phyloP scores from a whole-genome alignment of 2,329 filamentous ascomycete genomes.

The Dothiorella sarmentorum region DNA sequence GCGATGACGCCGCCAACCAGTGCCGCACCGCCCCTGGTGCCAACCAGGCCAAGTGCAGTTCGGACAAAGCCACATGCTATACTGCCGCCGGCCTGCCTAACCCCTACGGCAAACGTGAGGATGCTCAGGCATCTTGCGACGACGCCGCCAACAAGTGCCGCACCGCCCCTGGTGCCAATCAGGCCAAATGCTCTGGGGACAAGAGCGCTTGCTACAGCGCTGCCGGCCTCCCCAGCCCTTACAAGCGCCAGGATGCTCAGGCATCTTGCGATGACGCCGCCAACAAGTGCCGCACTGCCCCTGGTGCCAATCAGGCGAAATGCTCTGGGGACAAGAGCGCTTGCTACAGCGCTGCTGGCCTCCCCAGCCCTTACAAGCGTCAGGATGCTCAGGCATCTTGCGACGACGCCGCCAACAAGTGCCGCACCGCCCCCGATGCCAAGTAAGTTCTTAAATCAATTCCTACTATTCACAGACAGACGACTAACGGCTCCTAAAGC shows the following conservation, averaged over 20 bases:
- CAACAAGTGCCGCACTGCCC: background rate
- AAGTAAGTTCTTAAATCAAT: background rate
- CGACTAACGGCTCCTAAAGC: background rate
- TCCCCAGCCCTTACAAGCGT: slow-evolving; percentile 7
- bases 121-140: no score
- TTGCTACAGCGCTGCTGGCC: background rate
- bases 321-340: background rate
- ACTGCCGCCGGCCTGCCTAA: no score
- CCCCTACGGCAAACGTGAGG: no score
- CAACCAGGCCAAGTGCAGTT: background rate
- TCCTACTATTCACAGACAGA: no score
- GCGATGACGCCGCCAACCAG: background rate
- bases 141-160: background rate
- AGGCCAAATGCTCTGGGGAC: background rate
- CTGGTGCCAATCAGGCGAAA: background rate
- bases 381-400: background rate
- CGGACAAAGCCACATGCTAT: background rate
- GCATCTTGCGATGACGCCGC: background rate
- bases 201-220: background rate
- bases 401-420: background rate
- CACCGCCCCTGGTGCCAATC: background rate
- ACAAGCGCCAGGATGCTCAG: no score
- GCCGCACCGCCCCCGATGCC: background rate
- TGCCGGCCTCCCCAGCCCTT: slow-evolving; percentile 4
- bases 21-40: background rate